Evolutionary conservation across 345 rosid genomes (phyloP).

Genomic region (Rhizophora mangle): DNA sequence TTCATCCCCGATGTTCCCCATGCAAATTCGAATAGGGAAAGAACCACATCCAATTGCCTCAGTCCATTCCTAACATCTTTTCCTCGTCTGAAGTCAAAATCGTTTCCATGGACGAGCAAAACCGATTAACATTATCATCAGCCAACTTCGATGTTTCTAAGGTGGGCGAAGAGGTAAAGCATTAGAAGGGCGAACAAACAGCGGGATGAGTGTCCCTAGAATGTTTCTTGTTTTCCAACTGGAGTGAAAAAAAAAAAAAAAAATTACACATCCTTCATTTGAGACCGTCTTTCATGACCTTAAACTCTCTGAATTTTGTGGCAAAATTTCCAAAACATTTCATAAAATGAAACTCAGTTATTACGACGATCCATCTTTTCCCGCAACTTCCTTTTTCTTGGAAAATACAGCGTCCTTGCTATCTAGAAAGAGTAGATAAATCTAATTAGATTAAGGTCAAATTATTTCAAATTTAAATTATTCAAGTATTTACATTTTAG

Average conservation of each 20-base stretch:
- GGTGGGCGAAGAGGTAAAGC: conserved; percentile 61
- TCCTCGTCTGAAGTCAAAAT: conserved; percentile 60
- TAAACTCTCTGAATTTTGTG: background rate
- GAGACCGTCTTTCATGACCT: conserved; percentile 82
- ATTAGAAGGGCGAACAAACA: conserved; percentile 66
- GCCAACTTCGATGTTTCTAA: conserved; percentile 63
- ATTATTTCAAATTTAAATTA: no score
- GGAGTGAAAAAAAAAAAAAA: conserved; percentile 27
- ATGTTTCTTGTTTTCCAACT: conserved; percentile 61
- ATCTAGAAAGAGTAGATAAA: no score
- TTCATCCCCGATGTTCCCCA: conserved; percentile 77
- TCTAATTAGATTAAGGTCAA: no score
- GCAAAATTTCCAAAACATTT: no score
- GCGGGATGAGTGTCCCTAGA: conserved; percentile 65
- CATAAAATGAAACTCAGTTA: no score
- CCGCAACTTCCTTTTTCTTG: no score
- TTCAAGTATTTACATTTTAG: no score
- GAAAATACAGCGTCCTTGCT: no score
- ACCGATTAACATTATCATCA: conserved; percentile 22
- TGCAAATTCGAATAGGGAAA: conserved; percentile 56
- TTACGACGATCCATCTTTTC: no score
- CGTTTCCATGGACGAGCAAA: conserved; percentile 56
- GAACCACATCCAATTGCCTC: conserved; percentile 66
- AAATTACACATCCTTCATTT: conserved; percentile 59
- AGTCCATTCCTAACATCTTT: conserved; percentile 54